phyloP scores from a whole-genome alignment of 2,329 filamentous ascomycete species.

The Nemania serpens region DNA sequence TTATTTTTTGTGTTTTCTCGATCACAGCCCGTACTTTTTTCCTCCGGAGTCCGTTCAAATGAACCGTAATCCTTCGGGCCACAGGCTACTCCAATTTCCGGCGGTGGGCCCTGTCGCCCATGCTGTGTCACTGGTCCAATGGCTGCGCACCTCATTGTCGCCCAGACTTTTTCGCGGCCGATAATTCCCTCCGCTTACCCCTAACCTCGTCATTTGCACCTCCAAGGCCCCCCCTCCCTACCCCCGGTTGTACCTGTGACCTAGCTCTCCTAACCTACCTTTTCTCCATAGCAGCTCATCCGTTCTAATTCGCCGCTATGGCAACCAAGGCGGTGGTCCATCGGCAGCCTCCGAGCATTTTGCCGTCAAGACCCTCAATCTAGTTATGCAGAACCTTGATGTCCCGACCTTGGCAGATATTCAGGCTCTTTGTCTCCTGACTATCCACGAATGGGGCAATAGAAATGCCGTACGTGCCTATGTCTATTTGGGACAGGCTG shows the following conservation, averaged over 20 bases:
- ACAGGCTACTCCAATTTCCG: slow-evolving; percentile 27
- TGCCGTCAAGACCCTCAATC: slow-evolving; percentile 59
- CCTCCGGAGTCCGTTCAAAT: slow-evolving; percentile 30
- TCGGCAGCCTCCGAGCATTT: slow-evolving; percentile 63
- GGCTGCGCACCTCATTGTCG: slow-evolving; percentile 9
- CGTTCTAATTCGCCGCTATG: slow-evolving; percentile 61
- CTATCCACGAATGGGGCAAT: slow-evolving; percentile 67
- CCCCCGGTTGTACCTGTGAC: neutral
- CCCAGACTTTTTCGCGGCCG: slow-evolving; percentile 18
- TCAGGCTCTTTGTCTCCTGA: slow-evolving; percentile 63
- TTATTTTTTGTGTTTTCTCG: slow-evolving; percentile 10
- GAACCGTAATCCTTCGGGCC: slow-evolving; percentile 24
- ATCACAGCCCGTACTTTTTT: slow-evolving; percentile 12
- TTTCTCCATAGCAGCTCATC: slow-evolving; percentile 55
- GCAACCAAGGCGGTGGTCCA: slow-evolving; percentile 50
- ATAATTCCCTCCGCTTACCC: slow-evolving; percentile 17
- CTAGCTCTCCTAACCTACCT: slow-evolving; percentile 21
- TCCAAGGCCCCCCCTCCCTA: neutral
- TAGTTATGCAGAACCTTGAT: slow-evolving; percentile 63
- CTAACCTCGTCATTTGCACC: slow-evolving; percentile 12
- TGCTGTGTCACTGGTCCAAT: slow-evolving; percentile 26
- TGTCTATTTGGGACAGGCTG: slow-evolving; percentile 65
- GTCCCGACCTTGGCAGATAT: slow-evolving; percentile 65
- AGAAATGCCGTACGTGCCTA: slow-evolving; percentile 66
- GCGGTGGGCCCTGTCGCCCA: slow-evolving; percentile 25